Conservation (phyloP, 139 green algal genomes). For the Chlorella sorokiniana region DNA sequence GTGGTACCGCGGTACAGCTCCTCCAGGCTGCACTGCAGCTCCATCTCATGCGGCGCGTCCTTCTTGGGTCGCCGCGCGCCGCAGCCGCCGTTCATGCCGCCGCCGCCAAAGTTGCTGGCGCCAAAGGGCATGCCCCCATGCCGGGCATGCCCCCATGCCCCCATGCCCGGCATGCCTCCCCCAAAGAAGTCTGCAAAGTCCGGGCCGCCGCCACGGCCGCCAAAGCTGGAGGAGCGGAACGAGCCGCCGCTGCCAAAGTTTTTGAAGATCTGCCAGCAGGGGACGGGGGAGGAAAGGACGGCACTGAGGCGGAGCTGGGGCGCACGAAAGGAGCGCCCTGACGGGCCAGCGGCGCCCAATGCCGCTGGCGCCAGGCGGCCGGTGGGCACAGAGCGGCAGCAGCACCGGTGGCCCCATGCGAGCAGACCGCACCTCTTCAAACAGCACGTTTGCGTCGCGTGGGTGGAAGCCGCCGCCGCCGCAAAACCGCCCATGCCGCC, state of each 20-base stretch:
- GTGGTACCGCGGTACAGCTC: conserved; percentile 84
- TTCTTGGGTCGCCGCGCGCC: conserved; percentile 44
- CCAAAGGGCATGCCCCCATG: conserved; percentile 16
- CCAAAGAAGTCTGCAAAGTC: conserved; percentile 34
- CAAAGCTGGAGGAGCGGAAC: neutral
- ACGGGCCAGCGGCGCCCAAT: neutral
- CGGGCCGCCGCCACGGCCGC: neutral
- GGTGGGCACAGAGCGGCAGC: neutral
- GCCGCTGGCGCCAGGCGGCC: neutral
- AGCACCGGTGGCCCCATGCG: neutral
- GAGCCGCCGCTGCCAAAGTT: conserved; percentile 40
- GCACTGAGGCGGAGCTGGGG: neutral
- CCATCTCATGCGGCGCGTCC: conserved; percentile 61
- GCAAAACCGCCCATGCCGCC: conserved; percentile 28
- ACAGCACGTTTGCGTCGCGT: conserved; percentile 75
- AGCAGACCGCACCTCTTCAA: conserved; percentile 75
- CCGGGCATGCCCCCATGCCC: neutral
- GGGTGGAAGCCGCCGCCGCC: conserved; percentile 56
- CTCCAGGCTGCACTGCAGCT: conserved; percentile 73
- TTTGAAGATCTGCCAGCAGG: conserved; percentile 66
- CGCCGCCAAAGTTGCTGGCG: conserved; percentile 25
- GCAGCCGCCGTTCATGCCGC: conserved; percentile 27
- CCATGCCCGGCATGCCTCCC: conserved; percentile 22
- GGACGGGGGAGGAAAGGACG: neutral
- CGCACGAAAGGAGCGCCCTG: neutral